Evolutionary conservation across 192 early-diverging fungal genomes (phyloP).

Genomic region (Coemansia reversa): DNA sequence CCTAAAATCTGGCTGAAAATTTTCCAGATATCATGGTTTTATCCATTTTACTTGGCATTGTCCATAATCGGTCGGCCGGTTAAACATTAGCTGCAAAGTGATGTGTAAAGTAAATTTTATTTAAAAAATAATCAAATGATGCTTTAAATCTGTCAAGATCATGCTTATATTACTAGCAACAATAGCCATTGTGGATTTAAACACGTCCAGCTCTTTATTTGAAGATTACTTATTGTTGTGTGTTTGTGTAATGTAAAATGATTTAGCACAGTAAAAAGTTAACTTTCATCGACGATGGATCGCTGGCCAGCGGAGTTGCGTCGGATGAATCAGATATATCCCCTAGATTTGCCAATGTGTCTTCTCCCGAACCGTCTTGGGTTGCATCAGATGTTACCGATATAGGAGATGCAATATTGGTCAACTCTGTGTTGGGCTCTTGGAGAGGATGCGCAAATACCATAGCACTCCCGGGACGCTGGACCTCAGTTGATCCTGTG

Average conservation of each 20-base stretch:
- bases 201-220: neutral
- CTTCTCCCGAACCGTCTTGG: conserved; percentile 28
- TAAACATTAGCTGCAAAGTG: too few relatives aligned
- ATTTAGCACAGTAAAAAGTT: conserved; percentile 39
- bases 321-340: neutral
- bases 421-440: conserved; percentile 7
- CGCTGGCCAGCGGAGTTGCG: conserved; percentile 6
- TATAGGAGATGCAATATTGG: conserved; percentile 18
- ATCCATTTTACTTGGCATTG: too few relatives aligned
- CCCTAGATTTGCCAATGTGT: conserved; percentile 16
- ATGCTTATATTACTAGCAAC: too few relatives aligned
- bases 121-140: too few relatives aligned
- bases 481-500: too few relatives aligned
- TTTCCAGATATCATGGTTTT: too few relatives aligned
- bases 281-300: conserved; percentile 49
- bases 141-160: too few relatives aligned
- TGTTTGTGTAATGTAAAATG: neutral
- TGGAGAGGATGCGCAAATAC: neutral
- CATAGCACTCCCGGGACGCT: neutral
- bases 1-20: too few relatives aligned
- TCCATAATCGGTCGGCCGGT: too few relatives aligned
- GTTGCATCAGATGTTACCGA: conserved; percentile 29
- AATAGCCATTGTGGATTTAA: too few relatives aligned
- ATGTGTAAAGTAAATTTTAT: too few relatives aligned
- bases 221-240: neutral